phyloP scores from a whole-genome alignment of 2,329 filamentous ascomycete species.

The Colletotrichum sp. region DNA sequence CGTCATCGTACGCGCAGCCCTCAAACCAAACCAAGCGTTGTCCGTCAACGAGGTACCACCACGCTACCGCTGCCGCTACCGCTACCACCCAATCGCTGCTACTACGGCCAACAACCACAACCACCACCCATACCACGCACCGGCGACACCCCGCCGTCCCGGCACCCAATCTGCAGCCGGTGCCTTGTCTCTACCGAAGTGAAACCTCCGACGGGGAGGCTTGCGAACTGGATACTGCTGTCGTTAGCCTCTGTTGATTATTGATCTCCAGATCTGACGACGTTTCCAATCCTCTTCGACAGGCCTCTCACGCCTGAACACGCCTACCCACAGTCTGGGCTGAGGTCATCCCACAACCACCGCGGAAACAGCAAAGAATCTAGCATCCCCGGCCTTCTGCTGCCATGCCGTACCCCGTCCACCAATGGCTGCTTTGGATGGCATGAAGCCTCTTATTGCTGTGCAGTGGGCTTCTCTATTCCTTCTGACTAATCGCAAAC shows the following conservation, averaged over 20 bases:
- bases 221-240: not conserved
- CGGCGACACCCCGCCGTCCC: constrained; percentile 7
- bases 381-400: not conserved
- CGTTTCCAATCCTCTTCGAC: not conserved
- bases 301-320: not conserved
- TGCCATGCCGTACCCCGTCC: not conserved
- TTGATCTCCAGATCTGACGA: not conserved
- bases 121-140: not conserved
- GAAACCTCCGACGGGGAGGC: constrained; percentile 18
- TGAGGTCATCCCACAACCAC: not conserved
- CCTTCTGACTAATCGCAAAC: constrained; percentile 10
- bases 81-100: not conserved
- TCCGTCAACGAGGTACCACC: not conserved
- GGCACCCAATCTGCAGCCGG: constrained; percentile 15
- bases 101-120: not conserved
- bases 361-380: not conserved
- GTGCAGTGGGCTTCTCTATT: not conserved
- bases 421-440: not conserved
- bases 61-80: not conserved
- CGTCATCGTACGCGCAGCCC: constrained; percentile 6
- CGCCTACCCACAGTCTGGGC: not conserved
- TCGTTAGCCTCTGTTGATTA: not conserved
- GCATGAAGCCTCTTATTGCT: constrained; percentile 9
- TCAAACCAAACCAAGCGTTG: not conserved
- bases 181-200: constrained; percentile 19